Conservation (phyloP, 805 yeast species). For the Candida odintsovae region DNA sequence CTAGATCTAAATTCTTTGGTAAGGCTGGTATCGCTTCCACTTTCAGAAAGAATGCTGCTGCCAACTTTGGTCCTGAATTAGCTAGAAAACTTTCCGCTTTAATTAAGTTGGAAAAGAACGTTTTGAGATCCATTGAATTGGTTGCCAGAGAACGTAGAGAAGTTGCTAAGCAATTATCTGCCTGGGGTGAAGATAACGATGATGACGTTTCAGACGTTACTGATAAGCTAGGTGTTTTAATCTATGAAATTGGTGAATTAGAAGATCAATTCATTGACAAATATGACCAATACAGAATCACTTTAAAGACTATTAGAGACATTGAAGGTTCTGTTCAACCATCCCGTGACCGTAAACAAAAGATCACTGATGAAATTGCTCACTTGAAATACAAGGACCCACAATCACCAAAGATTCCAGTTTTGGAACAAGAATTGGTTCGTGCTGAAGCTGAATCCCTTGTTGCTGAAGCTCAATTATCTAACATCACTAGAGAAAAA, state of each 20-base stretch:
- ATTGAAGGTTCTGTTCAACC: slow-evolving; percentile 98
- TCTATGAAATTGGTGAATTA: slow-evolving; percentile 94
- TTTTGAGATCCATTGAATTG: slow-evolving; percentile 88
- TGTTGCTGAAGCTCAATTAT: slow-evolving; percentile 98
- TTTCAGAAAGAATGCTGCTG: slow-evolving; percentile 81
- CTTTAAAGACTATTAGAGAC: slow-evolving; percentile 90
- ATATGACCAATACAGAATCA: slow-evolving; percentile 96
- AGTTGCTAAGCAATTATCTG: slow-evolving; percentile 93
- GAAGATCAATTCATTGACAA: slow-evolving; percentile 98
- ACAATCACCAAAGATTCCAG: slow-evolving; percentile 90
- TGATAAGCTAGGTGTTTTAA: slow-evolving; percentile 92
- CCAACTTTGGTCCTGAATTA: slow-evolving; percentile 90
- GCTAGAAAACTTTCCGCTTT: slow-evolving; percentile 86
- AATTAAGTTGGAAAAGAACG: slow-evolving; percentile 94
- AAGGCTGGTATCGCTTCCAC: slow-evolving; percentile 61
- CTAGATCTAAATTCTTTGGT: slow-evolving; percentile 72
- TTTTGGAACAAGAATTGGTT: slow-evolving; percentile 96
- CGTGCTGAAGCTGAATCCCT: slow-evolving; percentile 98
- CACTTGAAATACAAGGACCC: slow-evolving; percentile 98
- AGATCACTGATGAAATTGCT: slow-evolving; percentile 96
- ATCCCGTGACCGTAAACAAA: slow-evolving; percentile 95
- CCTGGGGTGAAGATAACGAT: slow-evolving; percentile 98
- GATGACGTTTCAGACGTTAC: slow-evolving; percentile 96
- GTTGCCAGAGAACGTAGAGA: slow-evolving; percentile 92
- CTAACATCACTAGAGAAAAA: slow-evolving; percentile 97